A percentile compares a stretch with the other conserved stretches of the same genome.
phyloP scores from a whole-genome alignment of 768 basidiomycete genomes.

The Trametes coccinea region DNA sequence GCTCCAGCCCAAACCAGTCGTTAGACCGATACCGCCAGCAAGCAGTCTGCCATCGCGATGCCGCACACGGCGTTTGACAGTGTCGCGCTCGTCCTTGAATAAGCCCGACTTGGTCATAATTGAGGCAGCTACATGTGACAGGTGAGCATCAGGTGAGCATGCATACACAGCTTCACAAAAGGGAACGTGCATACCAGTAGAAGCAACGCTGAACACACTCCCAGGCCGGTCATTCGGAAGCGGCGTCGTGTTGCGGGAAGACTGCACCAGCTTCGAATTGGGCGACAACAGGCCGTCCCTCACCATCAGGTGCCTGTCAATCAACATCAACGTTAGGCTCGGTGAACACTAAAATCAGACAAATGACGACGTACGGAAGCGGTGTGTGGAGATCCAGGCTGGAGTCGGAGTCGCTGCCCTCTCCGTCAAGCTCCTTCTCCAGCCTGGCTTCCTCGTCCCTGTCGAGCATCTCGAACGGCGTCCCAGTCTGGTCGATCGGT shows the following conservation, averaged over 20 bases:
- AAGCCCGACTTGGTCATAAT: conserved; percentile 37
- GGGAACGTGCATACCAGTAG: conserved; percentile 25
- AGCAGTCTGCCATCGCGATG: conserved; percentile 42
- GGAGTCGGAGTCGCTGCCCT: conserved; percentile 36
- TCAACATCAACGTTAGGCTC: background rate
- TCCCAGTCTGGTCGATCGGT: conserved; percentile 28
- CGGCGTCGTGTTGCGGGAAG: conserved; percentile 20
- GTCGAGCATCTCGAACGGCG: conserved; percentile 26
- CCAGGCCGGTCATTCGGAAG: conserved; percentile 26
- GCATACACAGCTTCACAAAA: background rate
- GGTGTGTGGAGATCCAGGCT: conserved; percentile 42
- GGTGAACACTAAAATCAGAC: background rate
- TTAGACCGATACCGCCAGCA: conserved; percentile 40
- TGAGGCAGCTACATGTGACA: conserved; percentile 15
- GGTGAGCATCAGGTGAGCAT: background rate
- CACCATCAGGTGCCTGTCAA: conserved; percentile 39
- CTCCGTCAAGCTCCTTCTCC: conserved; percentile 32
- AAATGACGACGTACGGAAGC: conserved; percentile 30
- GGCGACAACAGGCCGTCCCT: conserved; percentile 42
- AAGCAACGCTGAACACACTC: conserved; percentile 30
- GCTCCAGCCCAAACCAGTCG: conserved; percentile 45
- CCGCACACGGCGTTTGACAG: conserved; percentile 33
- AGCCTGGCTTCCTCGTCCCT: conserved; percentile 29
- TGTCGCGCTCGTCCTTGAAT: conserved; percentile 41
- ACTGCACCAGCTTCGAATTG: conserved; percentile 39